These are phyloP conservation scores for Amphirosellinia nigrospora DNA, from an alignment of 495 filamentous ascomycete genomes.

Conservation along the genomic window DNA sequence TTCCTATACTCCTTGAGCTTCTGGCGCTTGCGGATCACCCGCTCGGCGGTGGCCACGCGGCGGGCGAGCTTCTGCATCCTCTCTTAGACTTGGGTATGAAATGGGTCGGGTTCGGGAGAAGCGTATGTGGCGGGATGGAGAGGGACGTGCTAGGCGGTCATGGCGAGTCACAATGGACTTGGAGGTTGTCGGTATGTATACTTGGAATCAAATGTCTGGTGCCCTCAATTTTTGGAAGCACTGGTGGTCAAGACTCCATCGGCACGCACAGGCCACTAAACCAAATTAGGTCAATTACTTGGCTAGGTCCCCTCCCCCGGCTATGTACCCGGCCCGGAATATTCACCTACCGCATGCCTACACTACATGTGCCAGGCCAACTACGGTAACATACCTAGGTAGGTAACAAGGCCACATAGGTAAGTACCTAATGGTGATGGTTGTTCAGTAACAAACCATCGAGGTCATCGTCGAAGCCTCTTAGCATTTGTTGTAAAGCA, in stretches of 20 bases:
- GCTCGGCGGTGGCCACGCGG: slow-evolving; percentile 69
- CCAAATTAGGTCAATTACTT: background rate
- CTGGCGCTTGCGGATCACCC: slow-evolving; percentile 60
- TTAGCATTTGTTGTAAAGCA: background rate
- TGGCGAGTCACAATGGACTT: slow-evolving; percentile 12
- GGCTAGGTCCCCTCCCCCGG: background rate
- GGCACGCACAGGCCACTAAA: background rate
- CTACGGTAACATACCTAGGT: too few relatives aligned
- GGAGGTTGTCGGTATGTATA: slow-evolving; percentile 6
- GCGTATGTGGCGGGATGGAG: background rate
- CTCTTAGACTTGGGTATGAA: background rate
- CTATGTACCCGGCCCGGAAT: slow-evolving; percentile 5
- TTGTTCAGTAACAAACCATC: slow-evolving; percentile 17
- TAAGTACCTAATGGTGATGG: background rate
- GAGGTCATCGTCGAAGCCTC: background rate
- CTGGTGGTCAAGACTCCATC: slow-evolving; percentile 20
- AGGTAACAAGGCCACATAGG: too few relatives aligned
- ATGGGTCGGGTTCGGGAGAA: background rate
- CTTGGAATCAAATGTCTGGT: background rate
- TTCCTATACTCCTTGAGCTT: slow-evolving; percentile 48
- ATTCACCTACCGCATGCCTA: slow-evolving; percentile 23
- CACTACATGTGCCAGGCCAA: too few relatives aligned
- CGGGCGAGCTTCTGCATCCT: slow-evolving; percentile 78
- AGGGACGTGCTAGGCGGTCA: slow-evolving; percentile 10
- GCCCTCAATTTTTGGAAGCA: slow-evolving; percentile 29